Base-by-base conservation (phyloP, 108 stramenopile genomes). In the Skeletonema menzelii region DNA sequence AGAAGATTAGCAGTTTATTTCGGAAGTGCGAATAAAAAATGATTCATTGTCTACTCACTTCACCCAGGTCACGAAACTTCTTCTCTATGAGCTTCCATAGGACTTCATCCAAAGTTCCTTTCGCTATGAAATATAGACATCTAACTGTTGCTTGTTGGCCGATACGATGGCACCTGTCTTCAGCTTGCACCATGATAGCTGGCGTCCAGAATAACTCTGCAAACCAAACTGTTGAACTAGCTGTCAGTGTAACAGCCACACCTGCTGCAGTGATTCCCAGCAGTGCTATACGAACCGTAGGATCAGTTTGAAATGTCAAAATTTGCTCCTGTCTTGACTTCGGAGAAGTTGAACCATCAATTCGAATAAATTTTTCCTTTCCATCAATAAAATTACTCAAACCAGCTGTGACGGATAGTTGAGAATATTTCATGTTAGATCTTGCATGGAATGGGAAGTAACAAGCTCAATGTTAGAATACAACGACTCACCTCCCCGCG, bases 171-270 rank as follows among this genome's bases (percentile, higher is more conserved):
- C 92, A 90, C 32, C 91, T 80, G 85, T 94, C 96, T 84, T 99
- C 99, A 6, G 99, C 99, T 73, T 99, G 99, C 63, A 97, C 88
- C 93, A 99, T 92, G 49, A 98, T 77, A 11, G 93, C 96, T 2
- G 98, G 97, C 27, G 97, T 97, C 96, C 97, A 97, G 69, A 96
- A 97, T 14, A 99, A 84, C 75, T 99, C 99, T 26, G 97, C 91
- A 68, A 99, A 99, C 84, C 97, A 92, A 15, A 98, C 97, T 20
- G 92, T 93, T 32, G 90, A 93, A n/a, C 97, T 92, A 5, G 98
- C 98, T 14, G 99, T 99, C 37, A 99, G 80, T 13, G 99, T 99
- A 13, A 99, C 90, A 56, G 95, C 99, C 7, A 97, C 93, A 10
- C 99, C 99, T 2, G 98, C 98, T 15, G 99, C 97, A 28, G 98